These are phyloP conservation scores for Rhododendron molle DNA, from an alignment of 148 eudicot genomes.

Conservation along the genomic window DNA sequence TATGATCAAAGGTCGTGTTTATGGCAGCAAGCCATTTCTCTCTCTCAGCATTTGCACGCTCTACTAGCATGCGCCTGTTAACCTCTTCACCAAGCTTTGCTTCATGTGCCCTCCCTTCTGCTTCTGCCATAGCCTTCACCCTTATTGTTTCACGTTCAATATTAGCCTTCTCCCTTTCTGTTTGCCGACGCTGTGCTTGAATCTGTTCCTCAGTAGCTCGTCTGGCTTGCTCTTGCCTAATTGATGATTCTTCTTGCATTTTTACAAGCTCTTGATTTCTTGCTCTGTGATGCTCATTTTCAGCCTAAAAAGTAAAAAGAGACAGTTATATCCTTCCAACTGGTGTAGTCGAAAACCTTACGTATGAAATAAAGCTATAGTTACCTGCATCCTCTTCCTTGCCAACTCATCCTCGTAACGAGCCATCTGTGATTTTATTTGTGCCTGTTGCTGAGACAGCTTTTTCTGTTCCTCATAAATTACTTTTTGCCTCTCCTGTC, in stretches of 20 bases:
- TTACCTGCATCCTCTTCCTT: conserved; percentile 80
- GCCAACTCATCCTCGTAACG: conserved; percentile 85
- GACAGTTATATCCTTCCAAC: neutral
- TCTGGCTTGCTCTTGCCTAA: conserved; percentile 69
- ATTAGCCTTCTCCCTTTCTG: conserved; percentile 93
- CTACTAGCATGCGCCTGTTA: conserved; percentile 66
- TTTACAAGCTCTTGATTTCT: conserved; percentile 89
- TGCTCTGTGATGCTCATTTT: conserved; percentile 69
- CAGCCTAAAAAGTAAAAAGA: conserved; percentile 41
- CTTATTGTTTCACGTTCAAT: conserved; percentile 90
- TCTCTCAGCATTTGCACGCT: conserved; percentile 76
- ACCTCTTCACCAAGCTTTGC: conserved; percentile 87
- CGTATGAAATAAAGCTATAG: neutral
- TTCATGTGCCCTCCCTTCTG: conserved; percentile 91
- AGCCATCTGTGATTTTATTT: conserved; percentile 78
- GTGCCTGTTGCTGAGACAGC: conserved; percentile 69
- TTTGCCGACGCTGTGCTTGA: conserved; percentile 88
- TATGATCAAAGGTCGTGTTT: conserved; percentile 91
- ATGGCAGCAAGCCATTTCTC: conserved; percentile 96
- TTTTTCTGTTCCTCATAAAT: conserved; percentile 85
- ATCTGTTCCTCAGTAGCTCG: conserved; percentile 92
- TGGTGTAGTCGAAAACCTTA: conserved; percentile 1
- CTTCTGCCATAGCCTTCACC: conserved; percentile 86
- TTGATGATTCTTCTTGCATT: conserved; percentile 80
- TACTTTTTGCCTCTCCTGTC: conserved; percentile 82